Conservation (phyloP, 768 basidiomycete genomes). For the Mycena capillaripes region DNA sequence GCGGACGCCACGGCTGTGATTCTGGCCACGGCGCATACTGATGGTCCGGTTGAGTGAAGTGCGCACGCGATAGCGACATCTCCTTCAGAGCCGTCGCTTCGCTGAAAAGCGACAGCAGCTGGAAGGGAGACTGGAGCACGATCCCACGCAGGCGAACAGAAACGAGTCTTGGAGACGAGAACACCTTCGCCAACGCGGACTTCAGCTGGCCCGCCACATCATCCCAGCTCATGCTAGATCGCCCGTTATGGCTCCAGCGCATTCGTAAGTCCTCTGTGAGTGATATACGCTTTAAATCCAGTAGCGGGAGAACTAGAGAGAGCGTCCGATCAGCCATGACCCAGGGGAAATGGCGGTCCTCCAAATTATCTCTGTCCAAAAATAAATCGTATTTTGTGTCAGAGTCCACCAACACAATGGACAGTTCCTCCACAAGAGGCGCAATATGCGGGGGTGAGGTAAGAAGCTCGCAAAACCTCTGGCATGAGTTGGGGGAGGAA, state of each 20-base stretch:
- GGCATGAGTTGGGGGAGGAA: background rate
- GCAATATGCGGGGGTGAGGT: background rate
- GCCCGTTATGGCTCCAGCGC: background rate
- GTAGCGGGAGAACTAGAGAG: background rate
- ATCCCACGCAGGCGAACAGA: conserved; percentile 7
- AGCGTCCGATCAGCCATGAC: background rate
- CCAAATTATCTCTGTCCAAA: background rate
- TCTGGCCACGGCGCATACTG: background rate
- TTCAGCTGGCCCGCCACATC: background rate
- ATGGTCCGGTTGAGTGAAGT: background rate
- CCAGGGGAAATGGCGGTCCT: background rate
- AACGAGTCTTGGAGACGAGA: conserved; percentile 5
- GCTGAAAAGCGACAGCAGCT: conserved; percentile 16
- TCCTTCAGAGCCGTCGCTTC: conserved; percentile 9
- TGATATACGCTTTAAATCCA: background rate
- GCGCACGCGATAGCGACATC: background rate
- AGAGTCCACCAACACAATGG: background rate
- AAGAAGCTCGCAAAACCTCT: background rate
- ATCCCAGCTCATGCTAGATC: background rate
- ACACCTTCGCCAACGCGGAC: background rate
- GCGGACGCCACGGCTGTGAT: background rate
- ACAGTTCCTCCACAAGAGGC: background rate
- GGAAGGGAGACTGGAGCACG: background rate
- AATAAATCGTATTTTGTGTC: background rate
- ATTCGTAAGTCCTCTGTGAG: background rate